phyloP scores from a whole-genome alignment of 371 early-diverging fungal genomes.

The Mortierella sp. region DNA sequence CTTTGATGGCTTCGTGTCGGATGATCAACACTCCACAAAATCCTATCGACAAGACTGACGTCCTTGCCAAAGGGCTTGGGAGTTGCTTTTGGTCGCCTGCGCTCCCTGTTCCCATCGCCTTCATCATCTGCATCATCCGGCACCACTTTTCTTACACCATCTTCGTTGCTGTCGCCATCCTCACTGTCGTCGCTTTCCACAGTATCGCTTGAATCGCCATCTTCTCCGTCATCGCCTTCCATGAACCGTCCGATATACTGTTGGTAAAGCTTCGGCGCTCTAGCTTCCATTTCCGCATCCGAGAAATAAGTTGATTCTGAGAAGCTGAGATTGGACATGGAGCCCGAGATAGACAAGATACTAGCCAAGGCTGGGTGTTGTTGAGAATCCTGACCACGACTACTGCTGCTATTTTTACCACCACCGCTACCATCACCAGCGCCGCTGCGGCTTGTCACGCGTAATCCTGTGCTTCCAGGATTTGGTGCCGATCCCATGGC shows the following conservation, averaged over 20 bases:
- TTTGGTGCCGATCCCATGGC: background rate
- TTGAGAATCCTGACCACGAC: slow-evolving; percentile 1
- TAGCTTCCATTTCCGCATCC: slow-evolving; percentile 53
- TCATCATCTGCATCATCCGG: slow-evolving; percentile 8
- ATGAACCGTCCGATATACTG: slow-evolving; percentile 56
- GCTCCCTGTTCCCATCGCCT: background rate
- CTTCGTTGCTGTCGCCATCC: background rate
- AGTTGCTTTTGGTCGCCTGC: background rate
- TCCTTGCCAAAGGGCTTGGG: slow-evolving; percentile 39
- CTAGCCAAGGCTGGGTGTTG: slow-evolving; percentile 32
- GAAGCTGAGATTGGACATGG: slow-evolving; percentile 52
- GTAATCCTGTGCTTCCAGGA: background rate
- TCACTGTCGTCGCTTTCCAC: slow-evolving; percentile 6
- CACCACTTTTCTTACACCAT: background rate
- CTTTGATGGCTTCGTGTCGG: slow-evolving; percentile 16
- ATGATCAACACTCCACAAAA: slow-evolving; percentile 51
- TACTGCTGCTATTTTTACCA: background rate
- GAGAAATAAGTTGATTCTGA: slow-evolving; percentile 56
- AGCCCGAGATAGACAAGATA: slow-evolving; percentile 50
- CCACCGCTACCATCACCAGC: background rate
- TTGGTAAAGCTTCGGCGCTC: slow-evolving; percentile 49
- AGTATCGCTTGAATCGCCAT: slow-evolving; percentile 4
- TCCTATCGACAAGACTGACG: slow-evolving; percentile 44
- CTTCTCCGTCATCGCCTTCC: slow-evolving; percentile 28
- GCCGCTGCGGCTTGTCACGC: slow-evolving; percentile 9